Conservation (phyloP, 352 stramenopile genomes). For the Phytophthora vignae region DNA sequence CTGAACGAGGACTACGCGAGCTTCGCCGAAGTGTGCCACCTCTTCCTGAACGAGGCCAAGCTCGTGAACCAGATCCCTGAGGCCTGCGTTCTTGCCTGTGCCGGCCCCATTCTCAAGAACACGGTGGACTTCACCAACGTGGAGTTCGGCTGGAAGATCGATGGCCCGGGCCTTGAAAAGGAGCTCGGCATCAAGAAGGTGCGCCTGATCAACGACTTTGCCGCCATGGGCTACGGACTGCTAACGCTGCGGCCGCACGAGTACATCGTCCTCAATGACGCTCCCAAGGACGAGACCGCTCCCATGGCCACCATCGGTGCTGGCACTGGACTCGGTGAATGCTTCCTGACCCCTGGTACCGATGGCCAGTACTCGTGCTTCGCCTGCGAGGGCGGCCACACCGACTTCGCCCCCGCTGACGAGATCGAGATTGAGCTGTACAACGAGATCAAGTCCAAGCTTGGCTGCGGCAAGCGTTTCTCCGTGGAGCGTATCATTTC, state of each 20-base stretch:
- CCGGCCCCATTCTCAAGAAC: constrained; percentile 81
- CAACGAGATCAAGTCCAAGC: constrained; percentile 74
- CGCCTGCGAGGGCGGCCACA: constrained; percentile 93
- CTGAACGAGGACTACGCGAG: constrained; percentile 78
- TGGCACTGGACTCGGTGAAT: constrained; percentile 95
- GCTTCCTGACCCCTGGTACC: constrained; percentile 91
- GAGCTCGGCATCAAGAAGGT: constrained; percentile 87
- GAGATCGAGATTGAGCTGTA: constrained; percentile 86
- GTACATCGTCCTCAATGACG: constrained; percentile 90
- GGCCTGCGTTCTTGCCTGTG: constrained; percentile 79
- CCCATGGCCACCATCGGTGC: constrained; percentile 96
- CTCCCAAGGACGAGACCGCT: constrained; percentile 63
- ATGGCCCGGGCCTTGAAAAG: constrained; percentile 71
- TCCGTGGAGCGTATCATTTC: constrained; percentile 96
- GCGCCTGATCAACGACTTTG: constrained; percentile 97
- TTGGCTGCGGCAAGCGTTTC: constrained; percentile 82
- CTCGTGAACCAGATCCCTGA: constrained; percentile 62
- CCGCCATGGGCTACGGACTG: constrained; percentile 96
- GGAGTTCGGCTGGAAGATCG: constrained; percentile 89
- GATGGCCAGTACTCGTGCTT: constrained; percentile 90
- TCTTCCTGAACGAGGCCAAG: constrained; percentile 94
- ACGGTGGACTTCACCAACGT: constrained; percentile 94
- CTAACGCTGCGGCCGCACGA: constrained; percentile 93
- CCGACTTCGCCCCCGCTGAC: constrained; percentile 92
- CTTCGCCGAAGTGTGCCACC: constrained; percentile 88